Conservation (phyloP, 2,329 filamentous ascomycete species). For the Claviceps capensis region DNA sequence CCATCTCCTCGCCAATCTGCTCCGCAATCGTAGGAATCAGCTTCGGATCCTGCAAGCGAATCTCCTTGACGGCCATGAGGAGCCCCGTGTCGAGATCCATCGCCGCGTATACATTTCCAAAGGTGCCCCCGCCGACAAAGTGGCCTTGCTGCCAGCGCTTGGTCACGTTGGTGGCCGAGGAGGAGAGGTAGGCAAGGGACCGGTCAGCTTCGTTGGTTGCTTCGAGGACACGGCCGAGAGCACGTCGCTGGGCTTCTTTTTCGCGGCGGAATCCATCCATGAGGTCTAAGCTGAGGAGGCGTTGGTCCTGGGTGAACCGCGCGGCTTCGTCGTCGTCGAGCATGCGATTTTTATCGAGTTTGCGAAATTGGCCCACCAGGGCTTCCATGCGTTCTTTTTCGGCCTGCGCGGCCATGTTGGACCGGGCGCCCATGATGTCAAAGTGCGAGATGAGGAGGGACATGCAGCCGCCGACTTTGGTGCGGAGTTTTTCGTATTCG, state of each 20-base stretch:
- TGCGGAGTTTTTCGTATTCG: slow-evolving; percentile 70
- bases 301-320: slow-evolving; percentile 59
- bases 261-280: slow-evolving; percentile 70
- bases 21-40: slow-evolving; percentile 86
- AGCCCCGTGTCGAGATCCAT: slow-evolving; percentile 95
- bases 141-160: slow-evolving; percentile 98
- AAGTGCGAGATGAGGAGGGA: slow-evolving; percentile 94
- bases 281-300: slow-evolving; percentile 55
- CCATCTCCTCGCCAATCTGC: slow-evolving; percentile 95
- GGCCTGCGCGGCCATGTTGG: slow-evolving; percentile 81
- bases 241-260: slow-evolving; percentile 72
- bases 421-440: slow-evolving; percentile 95
- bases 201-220: slow-evolving; percentile 92
- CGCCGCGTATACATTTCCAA: slow-evolving; percentile 92
- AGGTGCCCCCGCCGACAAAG: slow-evolving; percentile 91
- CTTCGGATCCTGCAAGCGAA: slow-evolving; percentile 90
- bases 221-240: slow-evolving; percentile 80
- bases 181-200: slow-evolving; percentile 84
- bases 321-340: slow-evolving; percentile 77
- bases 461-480: slow-evolving; percentile 95
- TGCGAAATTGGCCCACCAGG: slow-evolving; percentile 59
- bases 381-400: slow-evolving; percentile 83
- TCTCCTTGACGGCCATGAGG: slow-evolving; percentile 97
- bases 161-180: slow-evolving; percentile 86
- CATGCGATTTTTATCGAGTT: slow-evolving; percentile 61